phyloP scores from a whole-genome alignment of 2,329 filamentous ascomycete species.

The Botrytis cinerea region DNA sequence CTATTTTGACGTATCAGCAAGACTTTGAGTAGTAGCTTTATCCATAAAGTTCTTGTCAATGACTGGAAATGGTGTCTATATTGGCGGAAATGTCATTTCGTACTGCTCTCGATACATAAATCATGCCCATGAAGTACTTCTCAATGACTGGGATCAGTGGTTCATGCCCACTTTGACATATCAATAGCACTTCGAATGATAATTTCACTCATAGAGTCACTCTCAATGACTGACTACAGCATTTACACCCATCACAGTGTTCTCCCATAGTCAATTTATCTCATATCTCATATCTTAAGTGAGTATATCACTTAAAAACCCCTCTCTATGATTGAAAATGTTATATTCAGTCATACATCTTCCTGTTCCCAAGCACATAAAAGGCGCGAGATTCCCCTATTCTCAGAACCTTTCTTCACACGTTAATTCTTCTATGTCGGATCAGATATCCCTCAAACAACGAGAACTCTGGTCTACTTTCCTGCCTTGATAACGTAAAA shows the following conservation, averaged over 20 bases:
- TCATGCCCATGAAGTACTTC: neutral
- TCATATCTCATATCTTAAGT: neutral
- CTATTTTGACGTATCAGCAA: neutral
- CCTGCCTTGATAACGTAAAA: neutral
- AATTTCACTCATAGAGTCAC: neutral
- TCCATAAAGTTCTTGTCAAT: neutral
- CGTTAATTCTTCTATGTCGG: neutral
- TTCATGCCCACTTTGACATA: neutral
- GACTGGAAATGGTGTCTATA: neutral
- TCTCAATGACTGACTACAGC: neutral
- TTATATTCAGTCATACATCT: neutral
- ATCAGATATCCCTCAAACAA: neutral
- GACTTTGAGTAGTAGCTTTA: neutral
- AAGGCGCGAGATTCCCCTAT: neutral
- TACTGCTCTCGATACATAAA: neutral
- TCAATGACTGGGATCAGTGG: neutral
- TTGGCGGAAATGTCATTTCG: neutral
- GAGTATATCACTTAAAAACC: neutral
- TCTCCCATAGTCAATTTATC: too few species aligned
- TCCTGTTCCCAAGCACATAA: neutral
- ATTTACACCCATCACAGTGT: neutral
- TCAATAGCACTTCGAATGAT: neutral
- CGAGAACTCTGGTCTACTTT: neutral
- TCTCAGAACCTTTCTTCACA: neutral
- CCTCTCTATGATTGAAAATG: neutral